Base-by-base conservation (phyloP, 176 grass and related monocot species). In the Raddia guianensis region DNA sequence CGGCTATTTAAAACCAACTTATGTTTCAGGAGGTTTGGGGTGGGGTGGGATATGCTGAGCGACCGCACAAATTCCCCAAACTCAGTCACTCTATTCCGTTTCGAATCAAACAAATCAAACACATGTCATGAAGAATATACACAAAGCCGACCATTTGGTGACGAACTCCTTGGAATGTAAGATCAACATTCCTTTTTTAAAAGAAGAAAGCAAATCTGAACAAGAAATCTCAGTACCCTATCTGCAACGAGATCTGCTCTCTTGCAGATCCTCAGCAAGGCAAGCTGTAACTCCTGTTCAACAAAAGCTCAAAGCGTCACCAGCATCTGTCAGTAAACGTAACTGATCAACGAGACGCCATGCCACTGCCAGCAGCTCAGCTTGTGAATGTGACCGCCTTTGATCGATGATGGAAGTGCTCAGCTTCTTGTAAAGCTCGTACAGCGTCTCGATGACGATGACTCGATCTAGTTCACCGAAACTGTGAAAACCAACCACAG, bases 321-420 rank as follows among this genome's bases (percentile, higher is more conserved):
- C 32, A 48, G 60, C 12, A 18, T 14, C 35, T 5, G 47, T 10
- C 9, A 81, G 35, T 72, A 49, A 46, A 20, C 15, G 7, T 50
- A 16, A 61, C 72, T n/a, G 13, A 49, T 56, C 12, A n/a, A 51
- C 11, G 61, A 73, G 12, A 18, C 27, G 27, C 27, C 27, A 27
- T 8, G 49, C 27, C 58, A 19, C 8, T 1, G 48, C 47, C 21
- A 12, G 5, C 47, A 50, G 10, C 5, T 48, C 8, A 91, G 90
- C 93, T 93, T 97, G 90, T 97, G 90, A 64, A 97, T 93, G 70
- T 93, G 88, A 0, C 88, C 91, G 72, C 93, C 93, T n/a, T 96
- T 90, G 75, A 27, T 27, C 27, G 27, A 88, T 10, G 66, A 96
- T 93, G 68, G 87, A 96, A 59, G 33, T 84, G 83, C 93, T 93